phyloP scores from a whole-genome alignment of 352 stramenopile species.

The Phytophthora aleatoria region DNA sequence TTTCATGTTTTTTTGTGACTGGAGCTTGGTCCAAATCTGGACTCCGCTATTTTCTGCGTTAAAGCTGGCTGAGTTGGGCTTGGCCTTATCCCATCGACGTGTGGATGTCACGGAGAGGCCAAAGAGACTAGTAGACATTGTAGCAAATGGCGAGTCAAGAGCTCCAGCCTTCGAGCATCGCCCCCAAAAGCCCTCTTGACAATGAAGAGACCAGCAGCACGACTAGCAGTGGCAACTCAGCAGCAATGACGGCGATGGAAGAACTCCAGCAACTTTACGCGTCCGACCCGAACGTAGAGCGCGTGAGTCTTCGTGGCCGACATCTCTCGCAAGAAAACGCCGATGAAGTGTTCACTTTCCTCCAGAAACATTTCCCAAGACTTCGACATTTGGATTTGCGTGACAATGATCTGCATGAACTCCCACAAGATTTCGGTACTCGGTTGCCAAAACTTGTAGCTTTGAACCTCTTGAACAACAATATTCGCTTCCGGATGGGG shows the following conservation, averaged over 20 bases:
- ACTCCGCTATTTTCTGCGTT: constrained; percentile 31
- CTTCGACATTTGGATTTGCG: constrained; percentile 65
- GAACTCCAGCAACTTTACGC: constrained; percentile 54
- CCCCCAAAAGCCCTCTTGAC: background rate
- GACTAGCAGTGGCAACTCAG: constrained; percentile 26
- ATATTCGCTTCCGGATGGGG: constrained; percentile 35
- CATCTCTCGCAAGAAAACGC: constrained; percentile 37
- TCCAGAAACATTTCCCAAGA: constrained; percentile 47
- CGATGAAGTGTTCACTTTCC: constrained; percentile 37
- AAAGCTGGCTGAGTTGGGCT: constrained; percentile 5
- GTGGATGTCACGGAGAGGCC: background rate
- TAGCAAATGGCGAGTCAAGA: constrained; percentile 22
- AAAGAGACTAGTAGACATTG: constrained; percentile 1
- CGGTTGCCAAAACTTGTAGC: constrained; percentile 59
- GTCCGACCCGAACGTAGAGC: constrained; percentile 41
- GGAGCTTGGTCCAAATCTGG: constrained; percentile 23
- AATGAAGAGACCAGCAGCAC: constrained; percentile 31
- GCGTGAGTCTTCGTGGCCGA: constrained; percentile 47
- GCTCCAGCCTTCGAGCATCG: background rate
- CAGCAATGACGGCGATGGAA: constrained; percentile 44
- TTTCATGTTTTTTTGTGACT: constrained; percentile 16
- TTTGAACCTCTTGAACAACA: constrained; percentile 62
- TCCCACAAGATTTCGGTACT: constrained; percentile 46
- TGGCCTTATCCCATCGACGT: constrained; percentile 20
- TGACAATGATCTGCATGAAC: constrained; percentile 47